Conservation (phyloP, 208 protist genomes). For the Trypanosoma theileri region DNA sequence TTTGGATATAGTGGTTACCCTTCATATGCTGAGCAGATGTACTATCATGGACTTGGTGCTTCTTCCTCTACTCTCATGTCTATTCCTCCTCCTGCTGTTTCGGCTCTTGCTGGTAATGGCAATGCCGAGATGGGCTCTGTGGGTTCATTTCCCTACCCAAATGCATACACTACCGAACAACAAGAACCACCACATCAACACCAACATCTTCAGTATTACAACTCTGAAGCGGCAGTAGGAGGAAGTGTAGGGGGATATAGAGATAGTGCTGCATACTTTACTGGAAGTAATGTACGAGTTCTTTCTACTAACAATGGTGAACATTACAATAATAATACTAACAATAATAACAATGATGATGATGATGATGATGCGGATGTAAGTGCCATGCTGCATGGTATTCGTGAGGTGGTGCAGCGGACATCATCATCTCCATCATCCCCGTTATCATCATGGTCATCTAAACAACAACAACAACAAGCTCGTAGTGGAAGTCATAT, state of each 20-base stretch:
- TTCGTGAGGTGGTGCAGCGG: constrained; percentile 22
- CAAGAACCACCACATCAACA: neutral
- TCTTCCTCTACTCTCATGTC: neutral
- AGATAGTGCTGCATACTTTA: too few relatives aligned
- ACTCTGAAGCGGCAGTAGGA: neutral
- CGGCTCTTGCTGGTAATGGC: neutral
- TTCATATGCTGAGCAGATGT: neutral
- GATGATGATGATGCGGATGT: constrained; percentile 32
- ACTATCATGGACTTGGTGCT: neutral
- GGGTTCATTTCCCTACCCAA: neutral
- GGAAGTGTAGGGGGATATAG: too few relatives aligned
- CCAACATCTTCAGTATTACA: neutral
- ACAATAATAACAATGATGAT: constrained; percentile 1
- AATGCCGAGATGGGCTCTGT: neutral
- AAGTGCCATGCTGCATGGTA: constrained; percentile 23
- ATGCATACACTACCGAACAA: neutral
- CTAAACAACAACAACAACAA: neutral
- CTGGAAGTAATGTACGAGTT: too few relatives aligned
- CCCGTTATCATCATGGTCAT: too few relatives aligned
- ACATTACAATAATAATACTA: constrained; percentile 2
- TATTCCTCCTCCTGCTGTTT: neutral
- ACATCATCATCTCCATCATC: constrained; percentile 3
- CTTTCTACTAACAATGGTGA: neutral
- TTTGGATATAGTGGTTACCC: constrained; percentile 7
- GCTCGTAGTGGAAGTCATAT: constrained; percentile 31